Percentiles rank a stretch among this genome's conserved stretches.
Conservation (phyloP, 2,329 filamentous ascomycete genomes). For the Cercospora janseana region DNA sequence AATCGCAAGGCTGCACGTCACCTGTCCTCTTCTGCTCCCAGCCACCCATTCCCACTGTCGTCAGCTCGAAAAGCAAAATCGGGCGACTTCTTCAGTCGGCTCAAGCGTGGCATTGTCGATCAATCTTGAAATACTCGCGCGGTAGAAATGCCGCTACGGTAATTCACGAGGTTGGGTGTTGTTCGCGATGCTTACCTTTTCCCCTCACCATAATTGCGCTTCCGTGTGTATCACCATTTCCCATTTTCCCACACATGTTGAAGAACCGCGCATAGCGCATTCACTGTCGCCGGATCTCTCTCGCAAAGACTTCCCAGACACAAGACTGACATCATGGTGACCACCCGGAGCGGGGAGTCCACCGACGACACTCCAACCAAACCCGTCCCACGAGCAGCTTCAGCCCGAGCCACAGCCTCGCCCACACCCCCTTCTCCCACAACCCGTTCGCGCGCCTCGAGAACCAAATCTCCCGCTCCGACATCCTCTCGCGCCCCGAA, state of each 20-base stretch:
- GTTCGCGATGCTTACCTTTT: background rate
- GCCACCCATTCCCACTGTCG: too few relatives aligned
- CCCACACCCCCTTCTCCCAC: constrained; percentile 11
- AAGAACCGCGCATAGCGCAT: background rate
- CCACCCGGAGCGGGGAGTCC: constrained; percentile 17
- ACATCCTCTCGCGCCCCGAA: background rate
- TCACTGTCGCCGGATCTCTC: background rate
- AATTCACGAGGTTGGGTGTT: background rate
- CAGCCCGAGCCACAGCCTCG: constrained; percentile 11
- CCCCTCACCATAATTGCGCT: background rate
- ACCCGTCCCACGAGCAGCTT: constrained; percentile 26
- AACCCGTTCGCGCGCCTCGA: constrained; percentile 2
- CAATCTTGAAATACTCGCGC: too few relatives aligned
- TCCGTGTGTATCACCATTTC: background rate
- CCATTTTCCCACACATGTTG: background rate
- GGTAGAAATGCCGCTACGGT: too few relatives aligned
- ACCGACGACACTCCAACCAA: constrained; percentile 26
- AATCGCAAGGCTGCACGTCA: too few relatives aligned
- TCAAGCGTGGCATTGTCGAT: too few relatives aligned
- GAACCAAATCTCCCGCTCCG: constrained; percentile 41
- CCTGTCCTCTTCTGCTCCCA: too few relatives aligned
- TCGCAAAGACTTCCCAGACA: background rate
- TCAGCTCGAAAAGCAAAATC: too few relatives aligned
- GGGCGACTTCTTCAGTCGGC: too few relatives aligned
- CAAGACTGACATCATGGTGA: constrained; percentile 20